Evolutionary conservation across 2,329 filamentous ascomycete genomes (phyloP).

Genomic region (Alternaria gaisen): DNA sequence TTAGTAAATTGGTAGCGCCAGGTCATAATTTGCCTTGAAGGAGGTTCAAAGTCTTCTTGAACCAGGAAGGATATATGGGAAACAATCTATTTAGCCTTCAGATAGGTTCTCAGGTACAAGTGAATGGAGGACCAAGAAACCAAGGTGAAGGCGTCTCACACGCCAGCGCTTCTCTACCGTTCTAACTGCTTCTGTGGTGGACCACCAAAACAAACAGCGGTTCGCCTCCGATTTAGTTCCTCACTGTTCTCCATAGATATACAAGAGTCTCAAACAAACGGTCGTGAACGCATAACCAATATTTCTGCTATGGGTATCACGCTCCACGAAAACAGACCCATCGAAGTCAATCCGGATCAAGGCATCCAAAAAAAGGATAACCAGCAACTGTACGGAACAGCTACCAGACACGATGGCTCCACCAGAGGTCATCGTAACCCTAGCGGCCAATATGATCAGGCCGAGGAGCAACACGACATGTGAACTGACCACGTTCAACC

Average conservation of each 20-base stretch:
- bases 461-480: background rate
- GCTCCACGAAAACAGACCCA: background rate
- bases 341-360: background rate
- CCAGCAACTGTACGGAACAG: background rate
- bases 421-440: background rate
- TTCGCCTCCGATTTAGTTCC: background rate
- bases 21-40: background rate
- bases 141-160: background rate
- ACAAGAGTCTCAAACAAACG: background rate
- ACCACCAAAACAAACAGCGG: background rate
- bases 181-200: background rate
- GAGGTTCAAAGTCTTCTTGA: background rate
- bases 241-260: background rate
- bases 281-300: background rate
- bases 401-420: background rate
- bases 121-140: background rate
- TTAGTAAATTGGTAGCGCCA: no score
- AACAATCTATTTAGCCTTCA: background rate
- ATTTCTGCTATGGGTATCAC: background rate
- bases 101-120: background rate
- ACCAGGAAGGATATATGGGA: no score
- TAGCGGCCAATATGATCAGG: background rate
- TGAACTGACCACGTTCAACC: background rate
- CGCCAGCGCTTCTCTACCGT: background rate
- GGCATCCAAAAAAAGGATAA: background rate